Conservation (phyloP, 352 stramenopile species). For the Phytophthora cactorum region DNA sequence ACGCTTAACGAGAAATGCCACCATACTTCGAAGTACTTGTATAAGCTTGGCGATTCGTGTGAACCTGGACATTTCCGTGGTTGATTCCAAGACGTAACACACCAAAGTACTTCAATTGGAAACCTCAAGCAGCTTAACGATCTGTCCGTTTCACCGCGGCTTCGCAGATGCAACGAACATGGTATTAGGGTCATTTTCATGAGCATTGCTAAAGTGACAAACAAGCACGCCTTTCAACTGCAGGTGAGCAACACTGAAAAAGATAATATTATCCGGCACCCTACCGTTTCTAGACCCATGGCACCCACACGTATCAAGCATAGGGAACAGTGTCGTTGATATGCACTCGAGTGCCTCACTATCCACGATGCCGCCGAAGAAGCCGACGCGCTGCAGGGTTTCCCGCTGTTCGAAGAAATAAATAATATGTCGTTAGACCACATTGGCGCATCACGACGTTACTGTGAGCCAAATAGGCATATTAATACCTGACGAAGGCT, state of each 20-base stretch:
- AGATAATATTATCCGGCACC: slow-evolving; percentile 9
- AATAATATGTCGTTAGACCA: slow-evolving; percentile 18
- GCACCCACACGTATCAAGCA: neutral
- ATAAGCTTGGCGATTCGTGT: too few species aligned
- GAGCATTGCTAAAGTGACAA: neutral
- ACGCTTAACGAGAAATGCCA: too few species aligned
- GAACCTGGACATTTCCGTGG: neutral
- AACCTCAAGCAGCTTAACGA: neutral
- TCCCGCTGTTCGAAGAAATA: slow-evolving; percentile 18
- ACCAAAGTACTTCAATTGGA: slow-evolving; percentile 4
- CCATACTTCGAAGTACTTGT: too few species aligned
- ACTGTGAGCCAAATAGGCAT: neutral
- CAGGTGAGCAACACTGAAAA: slow-evolving; percentile 8
- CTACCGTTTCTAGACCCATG: slow-evolving; percentile 2
- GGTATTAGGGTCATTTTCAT: too few species aligned
- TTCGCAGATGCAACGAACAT: neutral
- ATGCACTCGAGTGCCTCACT: slow-evolving; percentile 27
- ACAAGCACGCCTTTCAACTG: slow-evolving; percentile 5
- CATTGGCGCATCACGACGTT: neutral
- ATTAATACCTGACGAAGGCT: slow-evolving; percentile 44
- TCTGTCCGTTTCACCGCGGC: neutral
- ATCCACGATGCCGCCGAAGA: slow-evolving; percentile 59
- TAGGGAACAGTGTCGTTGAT: slow-evolving; percentile 2
- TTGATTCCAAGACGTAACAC: slow-evolving; percentile 25
- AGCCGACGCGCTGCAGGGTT: slow-evolving; percentile 49